Evolutionary conservation across 2,329 filamentous ascomycete species (phyloP).

Genomic region (Lasiodiplodia citricola): DNA sequence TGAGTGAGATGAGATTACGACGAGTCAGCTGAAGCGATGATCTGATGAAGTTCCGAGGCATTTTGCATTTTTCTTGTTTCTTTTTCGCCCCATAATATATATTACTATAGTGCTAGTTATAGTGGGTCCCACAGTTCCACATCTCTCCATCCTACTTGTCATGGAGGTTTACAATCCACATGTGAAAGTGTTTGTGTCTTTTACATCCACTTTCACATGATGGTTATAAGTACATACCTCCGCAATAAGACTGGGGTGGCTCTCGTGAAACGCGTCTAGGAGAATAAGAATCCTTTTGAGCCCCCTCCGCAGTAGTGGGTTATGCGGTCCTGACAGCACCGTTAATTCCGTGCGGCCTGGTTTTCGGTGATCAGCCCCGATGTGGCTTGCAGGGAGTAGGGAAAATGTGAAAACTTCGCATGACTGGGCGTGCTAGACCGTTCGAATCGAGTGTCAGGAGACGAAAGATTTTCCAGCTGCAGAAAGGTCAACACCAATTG

Average conservation of each 20-base stretch:
- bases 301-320: neutral
- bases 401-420: neutral
- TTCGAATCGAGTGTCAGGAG: neutral
- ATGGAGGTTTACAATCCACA: too few species aligned
- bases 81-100: neutral
- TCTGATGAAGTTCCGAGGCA: neutral
- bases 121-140: neutral
- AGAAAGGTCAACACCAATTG: neutral
- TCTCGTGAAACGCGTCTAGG: neutral
- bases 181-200: too few species aligned
- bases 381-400: neutral
- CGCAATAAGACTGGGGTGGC: neutral
- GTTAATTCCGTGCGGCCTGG: neutral
- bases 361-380: neutral
- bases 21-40: neutral
- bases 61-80: neutral
- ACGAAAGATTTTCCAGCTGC: slow-evolving; percentile 7
- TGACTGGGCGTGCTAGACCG: neutral
- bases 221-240: neutral
- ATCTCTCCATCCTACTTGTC: neutral
- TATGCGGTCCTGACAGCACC: neutral
- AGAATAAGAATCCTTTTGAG: neutral
- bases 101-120: neutral
- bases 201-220: neutral
- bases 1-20: neutral